Conservation (phyloP, 345 rosid genomes). For the Syzygium aromaticum region DNA sequence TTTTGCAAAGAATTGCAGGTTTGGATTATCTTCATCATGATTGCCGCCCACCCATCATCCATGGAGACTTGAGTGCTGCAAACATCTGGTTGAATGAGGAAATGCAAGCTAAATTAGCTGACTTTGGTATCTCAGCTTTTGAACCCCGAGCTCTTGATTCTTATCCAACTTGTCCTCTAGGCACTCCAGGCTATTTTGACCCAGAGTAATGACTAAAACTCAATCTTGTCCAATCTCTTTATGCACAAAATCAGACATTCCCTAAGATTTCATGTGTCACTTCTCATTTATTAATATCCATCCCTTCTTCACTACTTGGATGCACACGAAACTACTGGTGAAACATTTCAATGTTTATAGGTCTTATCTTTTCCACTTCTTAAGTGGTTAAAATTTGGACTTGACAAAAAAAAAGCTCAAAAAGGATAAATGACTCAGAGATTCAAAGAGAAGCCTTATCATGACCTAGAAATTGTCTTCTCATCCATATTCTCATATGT, state of each 20-base stretch:
- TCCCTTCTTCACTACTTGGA: not conserved
- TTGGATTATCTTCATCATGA: not conserved
- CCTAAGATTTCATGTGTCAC: not conserved
- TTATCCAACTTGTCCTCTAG: constrained; percentile 24
- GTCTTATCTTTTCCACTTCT: not conserved
- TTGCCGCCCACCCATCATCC: not conserved
- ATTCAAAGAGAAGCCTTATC: not conserved
- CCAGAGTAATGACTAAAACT: constrained; percentile 26
- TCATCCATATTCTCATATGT: not conserved
- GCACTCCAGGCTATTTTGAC: constrained; percentile 37
- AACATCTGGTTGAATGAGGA: constrained; percentile 38
- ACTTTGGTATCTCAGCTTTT: constrained; percentile 39
- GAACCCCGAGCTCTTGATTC: constrained; percentile 20
- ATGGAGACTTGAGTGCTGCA: constrained; percentile 30
- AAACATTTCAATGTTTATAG: not conserved
- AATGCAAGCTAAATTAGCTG: constrained; percentile 40
- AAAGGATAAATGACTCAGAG: not conserved
- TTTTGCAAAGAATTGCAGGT: not conserved
- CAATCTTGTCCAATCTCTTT: not conserved
- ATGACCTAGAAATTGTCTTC: not conserved
- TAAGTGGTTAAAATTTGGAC: not conserved
- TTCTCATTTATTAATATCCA: not conserved
- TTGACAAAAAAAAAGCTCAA: not conserved
- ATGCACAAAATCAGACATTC: not conserved
- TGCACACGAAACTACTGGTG: not conserved